Base-by-base conservation (phyloP, 352 stramenopile genomes). In the Globisporangium abappressorium region DNA sequence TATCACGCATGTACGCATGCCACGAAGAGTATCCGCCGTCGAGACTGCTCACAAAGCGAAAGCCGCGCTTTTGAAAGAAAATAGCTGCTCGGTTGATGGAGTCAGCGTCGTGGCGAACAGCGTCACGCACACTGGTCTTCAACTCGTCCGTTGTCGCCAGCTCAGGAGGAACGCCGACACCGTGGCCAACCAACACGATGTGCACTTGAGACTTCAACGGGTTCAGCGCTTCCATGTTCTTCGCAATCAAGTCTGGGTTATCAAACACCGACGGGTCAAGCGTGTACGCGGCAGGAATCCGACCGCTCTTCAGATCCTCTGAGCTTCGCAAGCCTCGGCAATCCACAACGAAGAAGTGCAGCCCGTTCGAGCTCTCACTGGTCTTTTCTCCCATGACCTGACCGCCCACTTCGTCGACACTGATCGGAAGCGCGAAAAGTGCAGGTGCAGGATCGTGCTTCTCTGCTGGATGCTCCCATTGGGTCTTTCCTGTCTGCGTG, bases 1-100 rank as follows among this genome's bases (percentile, higher is more conserved):
- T 76, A 65, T 94, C 86, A 26, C 86, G 80, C 81, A 94, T 90
- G 65, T 87, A 93, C n/a, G 86, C 84, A 62, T 94, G 86, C 86
- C 86, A 94, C 6, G 84, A 89, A 12, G 86, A 81, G 64, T 92
- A 94, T 2, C 86, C 86, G 22, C 86, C 86, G 61, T 94, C 86
- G 15, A 94, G 62, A 8, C 71, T 81, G 36, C 86, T 92, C 43
- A 94, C 81, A 64, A 91, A 94, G n/a, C 86, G 84, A 62, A 94
- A 94, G 2, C 78, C 82, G 49, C 79, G 79, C 69, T 94, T 94
- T 70, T 94, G 86, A 70, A 94, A 94, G 28, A 92, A 92, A 0
- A 94, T 69, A 18, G 84, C 82, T 0, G 86, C 86, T 36, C 87
- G 84, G 67, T 94, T 94, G 22, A 94, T 75, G 24, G 78, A 79